Evolutionary conservation across 352 stramenopile species (phyloP), one percentile per base, ranked within the genome.

Genomic region (Globisporangium uncinulatum): DNA sequence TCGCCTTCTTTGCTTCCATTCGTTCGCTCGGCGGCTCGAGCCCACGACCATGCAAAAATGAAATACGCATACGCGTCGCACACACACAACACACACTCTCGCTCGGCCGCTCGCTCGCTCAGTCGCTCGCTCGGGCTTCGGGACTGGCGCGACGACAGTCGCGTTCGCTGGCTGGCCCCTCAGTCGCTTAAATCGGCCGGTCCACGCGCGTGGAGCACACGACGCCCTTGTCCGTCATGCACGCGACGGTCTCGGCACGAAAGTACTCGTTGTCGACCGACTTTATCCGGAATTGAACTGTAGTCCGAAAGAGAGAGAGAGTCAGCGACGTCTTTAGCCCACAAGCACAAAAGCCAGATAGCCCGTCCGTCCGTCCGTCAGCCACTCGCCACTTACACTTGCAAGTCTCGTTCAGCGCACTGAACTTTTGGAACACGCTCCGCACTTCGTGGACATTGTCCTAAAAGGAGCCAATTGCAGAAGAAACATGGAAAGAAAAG

Each of bases 231-330:
- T 92, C 81, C 9, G 76, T 76, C 69, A 90, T 69, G 44, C 79
- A 78, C 55, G 81, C 83, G n/a, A 69, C 69, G 32, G 83, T 87
- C 62, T 92, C 77, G 14, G 81, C 83, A 51, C 79, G 69, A 62
- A 83, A 89, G 62, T 75, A 87, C 66, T 87, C 80, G 70, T 81
- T 81, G 24, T 90, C 79, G 54, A 67, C 78, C 54, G 78, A 76
- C 63, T 92, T 94, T 88, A 90, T 88, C 63, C 83, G 67, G 63
- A 89, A 92, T 59, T 76, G 71, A 65, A 94, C 83, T 94, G 67
- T 20, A 20, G 17, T 17, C 6, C 14, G n/a, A 8, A 14, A 44
- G 10, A 8, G 39, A 20, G 6, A 19, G 31, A 63, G 49, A 37
- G 29, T 6, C 31, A 56, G 59, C 13, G 41, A 54, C 15, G 20